Evolutionary conservation across 1,284 basidiomycete species (phyloP), one percentile per base, ranked within the genome.

Genomic region (Stereum hirsutum): DNA sequence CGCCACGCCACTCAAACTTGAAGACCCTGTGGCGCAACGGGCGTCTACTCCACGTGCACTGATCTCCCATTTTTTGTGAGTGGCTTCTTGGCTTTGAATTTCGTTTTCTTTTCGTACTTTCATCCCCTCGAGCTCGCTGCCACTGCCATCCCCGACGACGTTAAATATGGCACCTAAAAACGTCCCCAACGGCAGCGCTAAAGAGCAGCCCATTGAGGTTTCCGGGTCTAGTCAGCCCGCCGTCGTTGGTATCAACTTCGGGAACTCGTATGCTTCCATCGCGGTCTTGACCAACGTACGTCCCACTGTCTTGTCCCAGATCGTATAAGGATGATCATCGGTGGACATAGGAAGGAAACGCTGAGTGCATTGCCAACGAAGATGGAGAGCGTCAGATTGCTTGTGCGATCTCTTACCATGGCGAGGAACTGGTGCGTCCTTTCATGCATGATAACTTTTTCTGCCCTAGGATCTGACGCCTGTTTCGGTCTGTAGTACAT

Each of bases 371-470:
- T 51, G 95, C 95, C 20, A 98, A 98, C 63, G 94, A 99, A 63
- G 95, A 98, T 58, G 95, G 95, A 39, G 95, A 98, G 62, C 83
- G 95, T 32, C 96, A 99, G 68, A 96, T 99, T 57, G 93, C 93
- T 0, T 94, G 89, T 57, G 91, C 92, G 32, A 75, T 99, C 48
- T 82, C 94, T 0, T 99, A 95, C 64, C 81, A 84, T 49, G 93
- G 89, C 20, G 86, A 91, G 60, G 87, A 97, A 64, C 80, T 84
- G 57, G 91, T 90, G 55, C 56, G 82, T 69, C 6, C 8, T 10
- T n/a, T n/a, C n/a, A n/a, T n/a, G n/a, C n/a, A n/a, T n/a, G n/a
- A n/a, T n/a, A 4, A 6, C 3, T 12, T 3, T 39, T 28, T 23
- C 0, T 5, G 7, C n/a, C 21, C 15, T 26, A 7, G 1, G 20